Evolutionary conservation across 2,329 filamentous ascomycete genomes (phyloP).

Genomic region (Colletotrichum tabaci): DNA sequence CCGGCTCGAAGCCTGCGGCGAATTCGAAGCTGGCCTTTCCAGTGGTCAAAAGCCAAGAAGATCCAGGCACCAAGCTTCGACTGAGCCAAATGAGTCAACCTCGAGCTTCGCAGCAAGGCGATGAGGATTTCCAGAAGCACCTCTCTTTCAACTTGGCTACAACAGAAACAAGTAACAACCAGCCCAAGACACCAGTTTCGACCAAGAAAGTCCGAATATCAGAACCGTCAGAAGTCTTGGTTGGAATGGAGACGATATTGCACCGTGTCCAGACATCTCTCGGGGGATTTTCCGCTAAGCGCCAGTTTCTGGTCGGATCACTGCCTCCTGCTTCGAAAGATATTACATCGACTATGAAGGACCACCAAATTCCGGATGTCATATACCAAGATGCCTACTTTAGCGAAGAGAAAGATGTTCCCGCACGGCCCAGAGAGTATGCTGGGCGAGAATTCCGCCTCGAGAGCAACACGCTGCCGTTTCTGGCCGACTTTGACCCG

Average conservation of each 20-base stretch:
- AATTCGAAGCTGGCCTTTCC: constrained; percentile 72
- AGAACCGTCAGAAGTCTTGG: constrained; percentile 39
- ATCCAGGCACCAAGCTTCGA: constrained; percentile 73
- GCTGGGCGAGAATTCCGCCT: constrained; percentile 89
- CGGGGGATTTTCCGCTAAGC: constrained; percentile 32
- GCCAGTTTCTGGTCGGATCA: constrained; percentile 51
- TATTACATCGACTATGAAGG: constrained; percentile 70
- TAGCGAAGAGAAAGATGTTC: constrained; percentile 86
- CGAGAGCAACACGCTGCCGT: constrained; percentile 81
- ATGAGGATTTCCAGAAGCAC: constrained; percentile 49
- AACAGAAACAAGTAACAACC: constrained; percentile 32
- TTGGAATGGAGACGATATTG: constrained; percentile 23
- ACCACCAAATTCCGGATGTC: constrained; percentile 73
- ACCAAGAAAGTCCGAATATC: constrained; percentile 21
- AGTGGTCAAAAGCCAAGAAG: constrained; percentile 82
- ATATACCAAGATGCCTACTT: constrained; percentile 92
- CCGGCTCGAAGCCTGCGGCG: constrained; percentile 46
- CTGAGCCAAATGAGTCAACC: constrained; percentile 70
- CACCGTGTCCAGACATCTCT: constrained; percentile 22
- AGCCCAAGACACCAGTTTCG: constrained; percentile 29
- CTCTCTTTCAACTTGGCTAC: constrained; percentile 50
- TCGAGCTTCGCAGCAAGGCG: constrained; percentile 19
- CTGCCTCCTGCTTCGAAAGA: constrained; percentile 55
- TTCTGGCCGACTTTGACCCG: constrained; percentile 83
- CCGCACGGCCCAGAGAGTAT: constrained; percentile 83